Evolutionary conservation across 2,329 filamentous ascomycete species (phyloP), one percentile per base, ranked within the genome.

Genomic region (Huntiella abstrusa): DNA sequence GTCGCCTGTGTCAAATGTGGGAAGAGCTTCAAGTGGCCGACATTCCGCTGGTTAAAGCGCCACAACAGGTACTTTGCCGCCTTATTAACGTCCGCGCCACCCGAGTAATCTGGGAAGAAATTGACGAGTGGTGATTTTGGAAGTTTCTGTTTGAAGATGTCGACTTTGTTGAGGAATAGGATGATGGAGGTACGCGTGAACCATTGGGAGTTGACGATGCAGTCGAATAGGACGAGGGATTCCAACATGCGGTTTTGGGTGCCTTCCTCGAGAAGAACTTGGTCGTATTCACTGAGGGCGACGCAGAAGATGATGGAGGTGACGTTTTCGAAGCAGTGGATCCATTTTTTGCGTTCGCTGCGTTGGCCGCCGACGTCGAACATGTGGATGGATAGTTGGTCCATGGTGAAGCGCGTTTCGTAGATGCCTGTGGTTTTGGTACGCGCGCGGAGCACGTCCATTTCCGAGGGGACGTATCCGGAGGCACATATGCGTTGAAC

Each of bases 201-300:
- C 91, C 91, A 98, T 55, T 91, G 73, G 32, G 91, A 96, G 64
- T 98, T 98, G 55, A 98, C 91, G 4, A 98, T 91, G 1, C 88
- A 96, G 63, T 98, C 91, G 60, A 98, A 98, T 4, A 98, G 72
- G 12, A 96, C 75, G 45, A 98, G 64, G 58, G 86, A 94, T 63
- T 98, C 91, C 85, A 96, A 94, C 91, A 98, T 98, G 52, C 91
- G 91, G 61, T 98, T 98, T 85, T 96, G 91, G 59, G 88, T 95
- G 64, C 84, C 93, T 64, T 96, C 91, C 64, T 98, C 91, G 36
- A 98, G 69, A 46, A 98, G 68, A 4, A 95, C 88, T 64, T 98
- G 91, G 58, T 98, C 91, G 61, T 98, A 98, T 64, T 98, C 91
- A 66, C 87, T 96, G 55, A 98, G 67, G 12, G 91, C 91, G 51